Conservation (phyloP, 345 rosid genomes). For the Euphorbia lathyris region DNA sequence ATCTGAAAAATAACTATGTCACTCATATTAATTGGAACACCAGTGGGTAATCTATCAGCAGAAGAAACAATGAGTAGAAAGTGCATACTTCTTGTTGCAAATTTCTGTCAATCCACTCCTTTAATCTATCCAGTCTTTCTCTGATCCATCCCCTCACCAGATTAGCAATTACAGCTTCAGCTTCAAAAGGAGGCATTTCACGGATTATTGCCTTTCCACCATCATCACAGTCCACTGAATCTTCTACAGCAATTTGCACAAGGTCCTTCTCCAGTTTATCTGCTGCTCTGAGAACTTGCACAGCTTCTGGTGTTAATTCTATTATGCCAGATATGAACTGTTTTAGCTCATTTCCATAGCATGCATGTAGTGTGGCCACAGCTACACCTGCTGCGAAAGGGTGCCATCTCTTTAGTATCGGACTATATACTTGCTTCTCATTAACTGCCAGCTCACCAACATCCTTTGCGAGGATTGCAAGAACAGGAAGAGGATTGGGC, state of each 20-base stretch:
- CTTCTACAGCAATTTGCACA: slow-evolving; percentile 97
- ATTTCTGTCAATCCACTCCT: slow-evolving; percentile 87
- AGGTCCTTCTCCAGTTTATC: slow-evolving; percentile 97
- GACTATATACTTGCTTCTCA: slow-evolving; percentile 80
- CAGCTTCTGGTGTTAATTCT: slow-evolving; percentile 89
- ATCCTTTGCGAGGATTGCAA: slow-evolving; percentile 92
- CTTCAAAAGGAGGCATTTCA: slow-evolving; percentile 97
- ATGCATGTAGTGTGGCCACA: slow-evolving; percentile 93
- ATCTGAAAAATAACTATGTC: not conserved
- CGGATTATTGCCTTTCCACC: slow-evolving; percentile 98
- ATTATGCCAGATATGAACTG: slow-evolving; percentile 73
- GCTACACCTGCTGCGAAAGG: slow-evolving; percentile 98
- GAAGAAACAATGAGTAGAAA: not conserved
- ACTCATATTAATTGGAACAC: slow-evolving; percentile 7
- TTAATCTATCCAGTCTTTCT: slow-evolving; percentile 71
- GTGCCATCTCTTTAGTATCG: slow-evolving; percentile 95
- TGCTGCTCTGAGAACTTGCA: slow-evolving; percentile 85
- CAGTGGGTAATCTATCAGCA: not conserved
- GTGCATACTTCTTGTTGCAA: slow-evolving; percentile 84
- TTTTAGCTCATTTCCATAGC: slow-evolving; percentile 89
- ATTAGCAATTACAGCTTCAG: slow-evolving; percentile 88
- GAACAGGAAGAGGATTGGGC: slow-evolving; percentile 79
- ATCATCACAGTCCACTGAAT: slow-evolving; percentile 95
- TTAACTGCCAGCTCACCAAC: slow-evolving; percentile 83
- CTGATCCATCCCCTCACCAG: slow-evolving; percentile 84